A percentile compares a stretch with the other conserved stretches of the same genome.
These are phyloP conservation scores for Trichoderma koningiopsis DNA, from an alignment of 2,329 filamentous ascomycete species.

Conservation along the genomic window DNA sequence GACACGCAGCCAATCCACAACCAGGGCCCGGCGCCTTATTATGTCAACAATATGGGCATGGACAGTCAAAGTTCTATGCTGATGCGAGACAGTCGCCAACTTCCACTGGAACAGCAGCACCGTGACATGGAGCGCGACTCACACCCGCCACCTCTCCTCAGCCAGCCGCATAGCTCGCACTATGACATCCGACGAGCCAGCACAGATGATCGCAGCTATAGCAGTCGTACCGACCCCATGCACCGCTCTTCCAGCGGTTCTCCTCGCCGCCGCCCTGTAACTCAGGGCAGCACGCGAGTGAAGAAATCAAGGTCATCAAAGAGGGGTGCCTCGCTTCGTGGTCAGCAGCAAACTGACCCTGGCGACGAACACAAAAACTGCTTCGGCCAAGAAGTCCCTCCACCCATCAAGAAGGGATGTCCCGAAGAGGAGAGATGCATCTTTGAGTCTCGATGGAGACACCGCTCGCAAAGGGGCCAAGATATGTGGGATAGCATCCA, in stretches of 20 bases:
- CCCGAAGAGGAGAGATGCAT: conserved; percentile 53
- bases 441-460: conserved; percentile 51
- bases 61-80: conserved; percentile 35
- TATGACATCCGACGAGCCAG: conserved; percentile 32
- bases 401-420: conserved; percentile 48
- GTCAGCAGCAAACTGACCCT: conserved; percentile 30
- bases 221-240: conserved; percentile 21
- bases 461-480: conserved; percentile 53
- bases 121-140: conserved; percentile 32
- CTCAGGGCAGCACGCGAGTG: conserved; percentile 32
- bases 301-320: conserved; percentile 33
- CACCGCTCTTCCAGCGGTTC: conserved; percentile 34
- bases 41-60: conserved; percentile 33
- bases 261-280: conserved; percentile 33
- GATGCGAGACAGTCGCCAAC: conserved; percentile 29
- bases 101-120: conserved; percentile 34
- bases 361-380: conserved; percentile 42
- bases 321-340: conserved; percentile 21
- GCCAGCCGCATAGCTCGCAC: conserved; percentile 31
- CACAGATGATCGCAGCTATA: conserved; percentile 28
- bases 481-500: conserved; percentile 62
- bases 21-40: conserved; percentile 34
- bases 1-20: conserved; percentile 34
- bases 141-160: conserved; percentile 30
- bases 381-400: conserved; percentile 38